Percentiles rank a stretch among this genome's conserved stretches.
Conservation (phyloP, 441 rosid genomes). For the Sinapis alba region DNA sequence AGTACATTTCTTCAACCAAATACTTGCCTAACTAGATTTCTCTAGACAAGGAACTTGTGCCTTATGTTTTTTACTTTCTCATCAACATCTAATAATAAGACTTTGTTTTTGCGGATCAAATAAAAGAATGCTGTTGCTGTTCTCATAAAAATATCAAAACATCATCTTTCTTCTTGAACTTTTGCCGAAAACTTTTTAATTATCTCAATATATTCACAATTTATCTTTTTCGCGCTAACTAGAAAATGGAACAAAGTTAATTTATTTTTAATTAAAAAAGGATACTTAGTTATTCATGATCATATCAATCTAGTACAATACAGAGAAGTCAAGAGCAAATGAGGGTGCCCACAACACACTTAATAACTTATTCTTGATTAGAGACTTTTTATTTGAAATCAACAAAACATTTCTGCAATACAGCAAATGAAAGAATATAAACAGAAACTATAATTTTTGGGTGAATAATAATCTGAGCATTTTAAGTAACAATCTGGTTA, state of each 20-base stretch:
- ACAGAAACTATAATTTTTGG: too few species aligned
- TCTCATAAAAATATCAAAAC: background rate
- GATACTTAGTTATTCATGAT: background rate
- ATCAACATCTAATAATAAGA: background rate
- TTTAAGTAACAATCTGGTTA: background rate
- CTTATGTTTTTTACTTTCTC: background rate
- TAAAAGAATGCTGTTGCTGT: background rate
- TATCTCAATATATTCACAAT: too few species aligned
- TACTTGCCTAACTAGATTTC: slow-evolving; percentile 20
- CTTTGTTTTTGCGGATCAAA: background rate
- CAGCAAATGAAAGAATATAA: too few species aligned
- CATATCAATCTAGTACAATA: background rate
- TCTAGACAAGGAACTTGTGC: background rate
- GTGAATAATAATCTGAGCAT: too few species aligned
- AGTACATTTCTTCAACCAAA: slow-evolving; percentile 23
- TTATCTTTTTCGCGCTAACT: background rate
- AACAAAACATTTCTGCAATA: too few species aligned
- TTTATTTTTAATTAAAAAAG: too few species aligned
- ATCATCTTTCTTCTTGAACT: background rate
- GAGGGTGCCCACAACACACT: background rate
- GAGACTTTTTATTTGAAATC: too few species aligned
- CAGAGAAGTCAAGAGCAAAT: background rate
- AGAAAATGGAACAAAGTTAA: too few species aligned
- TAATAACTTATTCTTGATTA: too few species aligned
- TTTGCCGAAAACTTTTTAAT: too few species aligned